Evolutionary conservation across 2,329 filamentous ascomycete species (phyloP), one percentile per base, ranked within the genome.

Genomic region (Aspergillus hiratsukae): DNA sequence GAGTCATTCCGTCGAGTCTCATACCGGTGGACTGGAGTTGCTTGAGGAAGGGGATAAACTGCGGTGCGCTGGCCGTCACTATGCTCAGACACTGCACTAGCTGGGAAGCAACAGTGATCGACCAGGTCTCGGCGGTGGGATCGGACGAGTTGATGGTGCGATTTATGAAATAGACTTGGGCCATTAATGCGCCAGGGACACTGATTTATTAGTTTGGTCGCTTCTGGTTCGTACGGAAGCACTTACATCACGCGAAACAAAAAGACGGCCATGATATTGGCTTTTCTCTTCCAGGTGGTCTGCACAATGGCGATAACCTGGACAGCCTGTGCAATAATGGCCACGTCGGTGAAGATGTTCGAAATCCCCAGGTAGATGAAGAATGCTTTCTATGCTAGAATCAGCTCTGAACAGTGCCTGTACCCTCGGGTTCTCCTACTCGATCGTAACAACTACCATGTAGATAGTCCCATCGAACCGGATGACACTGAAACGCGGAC

Each of bases 41-140:
- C 19, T 67, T 63, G n/a, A 71, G 54, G 54, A 71, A 68, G 0
- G 65, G 66, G 23, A 70, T 71, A 56, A 71, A 67, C 43, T 70
- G 67, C 2, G 69, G 66, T 5, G 67, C 58, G 27, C 68, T 70
- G 3, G 68, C 61, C 5, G 66, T 68, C 23, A 70, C 54, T 8
- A 71, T 69, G 53, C 67, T 68, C n/a, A 69, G 45, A 17, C 52
- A 56, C 52, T 66, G 65, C 3, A 60, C 52, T 40, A 64, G 49
- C 48, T 66, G 59, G 1, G 60, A 60, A 0, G 55, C 57, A 17
- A 69, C 45, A 0, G 53, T 23, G 17, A 63, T 58, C 1, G 61
- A 46, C 68, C 65, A 69, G 7, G 57, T 57, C 41, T 68, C 57
- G 40, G 55, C 63, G 0, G 66, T 64, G 7, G 54, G 48, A 52